Base-by-base conservation (phyloP, 2,329 filamentous ascomycete species). In the Xylariaceae sp. region DNA sequence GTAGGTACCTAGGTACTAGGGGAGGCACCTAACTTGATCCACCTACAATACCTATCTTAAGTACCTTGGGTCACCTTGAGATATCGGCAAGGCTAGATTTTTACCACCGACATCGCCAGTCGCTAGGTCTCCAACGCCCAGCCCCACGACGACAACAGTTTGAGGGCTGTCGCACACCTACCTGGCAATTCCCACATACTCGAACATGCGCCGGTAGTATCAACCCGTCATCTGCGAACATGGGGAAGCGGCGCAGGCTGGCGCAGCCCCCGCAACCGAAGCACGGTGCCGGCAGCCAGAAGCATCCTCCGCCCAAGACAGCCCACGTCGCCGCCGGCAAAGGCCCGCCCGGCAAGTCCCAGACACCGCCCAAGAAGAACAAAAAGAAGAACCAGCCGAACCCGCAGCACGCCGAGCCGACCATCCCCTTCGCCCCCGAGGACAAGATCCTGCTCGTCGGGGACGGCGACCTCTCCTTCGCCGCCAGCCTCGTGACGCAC, bases 401-500 rank as follows among this genome's bases (percentile, higher is more conserved):
- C 33, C 48, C 49, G 6, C 56, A 61, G 39, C 59, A 64, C 39
- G 53, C 57, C 49, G 64, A 64, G 49, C 79, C 73, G 18, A 76
- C 69, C 3, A 81, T 90, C 17, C 87, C 87, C 13, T 90, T 91
- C 63, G 63, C 72, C 18, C 67, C 76, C 30, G 66, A 76, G 53
- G 79, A 89, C 51, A 68, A 75, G 53, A 88, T 91, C 48, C 78
- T 93, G 6, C 76, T 91, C 3, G 67, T 91, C 38, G 87, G 87
- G 55, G 87, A 93, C 60, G 87, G 81, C 50, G 87, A 94, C 64
- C 79, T 93, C 57, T 89, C 84, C 60, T 91, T 89, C 61, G 78
- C 86, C 11, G 74, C 76, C 19, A 82, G 79, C 2, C 72, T 91
- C 2, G 71, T 84, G 39, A 64, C 73, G 39, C 72, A 84, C 55